Evolutionary conservation across 495 filamentous ascomycete species (phyloP), one percentile per base, ranked within the genome.

Genomic region (Chaetomidium leptoderma): DNA sequence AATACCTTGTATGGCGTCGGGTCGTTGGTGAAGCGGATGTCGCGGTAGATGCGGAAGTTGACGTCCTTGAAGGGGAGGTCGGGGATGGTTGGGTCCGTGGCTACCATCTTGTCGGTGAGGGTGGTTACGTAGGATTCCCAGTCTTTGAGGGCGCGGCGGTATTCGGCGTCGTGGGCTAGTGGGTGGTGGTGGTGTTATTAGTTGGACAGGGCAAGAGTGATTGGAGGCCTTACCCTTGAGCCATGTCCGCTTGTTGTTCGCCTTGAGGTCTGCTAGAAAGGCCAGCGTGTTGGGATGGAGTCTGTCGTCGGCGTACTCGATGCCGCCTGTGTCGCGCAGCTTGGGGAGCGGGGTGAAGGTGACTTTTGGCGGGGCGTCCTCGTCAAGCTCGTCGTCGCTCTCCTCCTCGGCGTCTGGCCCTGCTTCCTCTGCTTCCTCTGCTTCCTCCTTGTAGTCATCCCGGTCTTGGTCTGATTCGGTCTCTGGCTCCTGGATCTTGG

Each of bases 21-120:
- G 62, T 95, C 86, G 23, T 87, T 82, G 67, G 75, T 85, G 67
- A 92, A 92, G 19, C 88, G 76, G 23, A 91, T 78, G 66, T 95
- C 91, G 48, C 90, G 78, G 65, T 96, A 90, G 44, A 96, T 92
- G 40, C 91, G 83, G 63, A 92, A 93, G 24, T 91, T 79, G 79
- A 96, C 74, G 67, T 96, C 90, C 64, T 91, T 90, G 27, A 83
- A 74, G 7, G 91, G 90, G 26, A 95, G 74, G 60, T 92, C 89
- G 0, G 91, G 91, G 57, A 96, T 82, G 8, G 89, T 95, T 19
- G 83, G 76, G 66, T 96, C 91, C 30, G 76, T 73, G 47, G 84
- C 83, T 19, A 79, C 75, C 58, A 96, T 81, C 66, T 86, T 86
- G 54, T 84, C 74, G 7, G 86, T 87, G 23, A 93, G 69, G 37